Base-by-base conservation (phyloP, 2,329 filamentous ascomycete genomes). In the Amphichorda felina region DNA sequence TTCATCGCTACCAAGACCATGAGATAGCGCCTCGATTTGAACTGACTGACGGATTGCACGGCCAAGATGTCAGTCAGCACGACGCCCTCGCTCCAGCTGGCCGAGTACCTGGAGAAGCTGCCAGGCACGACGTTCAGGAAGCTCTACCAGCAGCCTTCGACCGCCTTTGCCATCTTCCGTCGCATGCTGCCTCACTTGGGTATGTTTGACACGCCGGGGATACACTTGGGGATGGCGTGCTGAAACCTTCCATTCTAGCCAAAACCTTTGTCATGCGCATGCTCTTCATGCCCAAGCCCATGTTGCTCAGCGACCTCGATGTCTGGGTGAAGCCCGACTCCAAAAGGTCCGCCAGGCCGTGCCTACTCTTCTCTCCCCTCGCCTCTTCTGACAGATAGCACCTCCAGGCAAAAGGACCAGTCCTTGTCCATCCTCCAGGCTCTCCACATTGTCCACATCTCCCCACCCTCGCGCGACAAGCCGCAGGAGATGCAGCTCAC, bases 211-310 rank as follows among this genome's bases (percentile, higher is more conserved):
- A 28, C 28, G n/a, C n/a, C 16, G n/a, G n/a, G n/a, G n/a, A n/a
- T n/a, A n/a, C n/a, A n/a, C n/a, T n/a, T n/a, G n/a, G 21, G 21
- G 21, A 6, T 24, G 21, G 21, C 21, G 21, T 10, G 16, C 29
- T 31, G 29, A 31, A 18, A 14, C 10, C 6, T 24, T 31, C 6
- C 8, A 11, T 24, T 22, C 21, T 48, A 85, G 89, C 91, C 47
- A 96, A 98, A 69, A 86, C 79, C 13, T 82, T 98, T 50, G 89
- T 98, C 41, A 94, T 95, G 81, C 83, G 84, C 27, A 77, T 98
- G 50, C 76, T 98, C 4, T 98, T 94, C 63, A 82, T 93, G 64
- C 83, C 85, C 28, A 69, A 73, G 9, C 84, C 91, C 1, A 74
- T 96, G 43, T 72, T 76, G 2, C 71, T 85, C n/a, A 66, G 75